Percentiles rank a stretch among this genome's conserved stretches.
These are phyloP conservation scores for Sclerospora graminicola DNA, from an alignment of 352 stramenopile genomes.

Conservation along the genomic window DNA sequence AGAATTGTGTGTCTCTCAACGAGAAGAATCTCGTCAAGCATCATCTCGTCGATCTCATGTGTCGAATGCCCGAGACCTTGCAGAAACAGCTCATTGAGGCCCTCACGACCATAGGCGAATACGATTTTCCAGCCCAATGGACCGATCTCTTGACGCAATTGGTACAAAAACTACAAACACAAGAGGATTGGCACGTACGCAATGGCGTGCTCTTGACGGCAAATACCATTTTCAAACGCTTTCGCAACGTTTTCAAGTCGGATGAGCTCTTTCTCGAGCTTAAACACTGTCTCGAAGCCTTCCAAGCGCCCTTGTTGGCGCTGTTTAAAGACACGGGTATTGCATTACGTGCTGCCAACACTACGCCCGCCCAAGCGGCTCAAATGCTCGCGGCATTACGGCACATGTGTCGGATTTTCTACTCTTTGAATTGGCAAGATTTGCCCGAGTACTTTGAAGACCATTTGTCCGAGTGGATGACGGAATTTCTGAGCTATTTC, in stretches of 20 bases:
- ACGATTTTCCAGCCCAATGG: slow-evolving; percentile 98
- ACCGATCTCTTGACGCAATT: slow-evolving; percentile 90
- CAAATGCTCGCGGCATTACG: slow-evolving; percentile 80
- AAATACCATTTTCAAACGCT: slow-evolving; percentile 98
- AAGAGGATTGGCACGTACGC: slow-evolving; percentile 87
- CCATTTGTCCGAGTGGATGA: slow-evolving; percentile 96
- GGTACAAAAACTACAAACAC: slow-evolving; percentile 86
- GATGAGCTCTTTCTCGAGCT: slow-evolving; percentile 94
- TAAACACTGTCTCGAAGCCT: slow-evolving; percentile 90
- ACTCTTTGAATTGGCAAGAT: slow-evolving; percentile 97
- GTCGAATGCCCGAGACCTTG: slow-evolving; percentile 86
- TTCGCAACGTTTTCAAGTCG: slow-evolving; percentile 93
- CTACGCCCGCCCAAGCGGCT: slow-evolving; percentile 34
- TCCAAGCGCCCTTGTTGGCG: slow-evolving; percentile 80
- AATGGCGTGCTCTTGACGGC: slow-evolving; percentile 95
- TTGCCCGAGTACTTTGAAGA: slow-evolving; percentile 99
- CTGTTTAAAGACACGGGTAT: slow-evolving; percentile 69
- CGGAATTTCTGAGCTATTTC: slow-evolving; percentile 92
- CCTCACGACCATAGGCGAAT: slow-evolving; percentile 93
- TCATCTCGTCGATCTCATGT: slow-evolving; percentile 99
- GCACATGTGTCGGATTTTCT: slow-evolving; percentile 95
- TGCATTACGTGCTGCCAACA: slow-evolving; percentile 30
- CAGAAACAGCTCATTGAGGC: slow-evolving; percentile 94
- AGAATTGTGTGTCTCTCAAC: slow-evolving; percentile 46
- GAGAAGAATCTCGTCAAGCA: slow-evolving; percentile 95